These are phyloP conservation scores for Rhodofomes roseus DNA, from an alignment of 1,284 basidiomycete species.

Conservation along the genomic window DNA sequence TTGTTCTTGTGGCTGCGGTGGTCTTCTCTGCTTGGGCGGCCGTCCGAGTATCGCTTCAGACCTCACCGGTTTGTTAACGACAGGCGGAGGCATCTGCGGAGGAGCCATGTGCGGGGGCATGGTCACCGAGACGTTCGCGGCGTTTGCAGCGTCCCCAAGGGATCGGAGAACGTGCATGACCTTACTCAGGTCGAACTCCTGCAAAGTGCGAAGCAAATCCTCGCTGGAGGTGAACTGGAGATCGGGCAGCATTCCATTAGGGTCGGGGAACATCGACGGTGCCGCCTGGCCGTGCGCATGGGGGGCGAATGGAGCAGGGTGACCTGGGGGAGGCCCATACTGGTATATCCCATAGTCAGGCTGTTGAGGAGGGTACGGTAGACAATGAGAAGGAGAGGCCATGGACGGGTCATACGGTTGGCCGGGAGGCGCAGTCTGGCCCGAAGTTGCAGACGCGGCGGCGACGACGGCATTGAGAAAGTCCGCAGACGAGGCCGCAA, in stretches of 20 bases:
- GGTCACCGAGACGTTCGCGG: constrained; percentile 36
- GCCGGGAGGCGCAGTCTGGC: constrained; percentile 8
- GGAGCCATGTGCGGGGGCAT: constrained; percentile 25
- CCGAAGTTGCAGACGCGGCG: constrained; percentile 29
- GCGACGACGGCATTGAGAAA: constrained; percentile 45
- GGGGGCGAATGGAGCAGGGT: not conserved
- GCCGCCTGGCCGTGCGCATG: not conserved
- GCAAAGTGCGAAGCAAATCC: constrained; percentile 65
- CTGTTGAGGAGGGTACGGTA: constrained; percentile 6
- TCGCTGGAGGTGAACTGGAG: constrained; percentile 62
- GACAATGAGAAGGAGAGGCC: constrained; percentile 16
- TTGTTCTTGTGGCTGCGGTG: constrained; percentile 17
- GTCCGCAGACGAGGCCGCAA: constrained; percentile 36
- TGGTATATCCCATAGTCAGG: constrained; percentile 18
- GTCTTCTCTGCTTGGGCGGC: constrained; percentile 33
- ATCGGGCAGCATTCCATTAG: constrained; percentile 35
- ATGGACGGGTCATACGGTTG: constrained; percentile 17
- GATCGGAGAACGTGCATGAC: constrained; percentile 62
- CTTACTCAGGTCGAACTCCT: constrained; percentile 68
- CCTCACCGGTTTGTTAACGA: constrained; percentile 41
- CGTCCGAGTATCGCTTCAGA: constrained; percentile 34
- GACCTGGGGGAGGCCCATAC: constrained; percentile 22
- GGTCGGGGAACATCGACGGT: constrained; percentile 27
- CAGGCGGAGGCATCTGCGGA: constrained; percentile 20
- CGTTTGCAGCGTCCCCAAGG: constrained; percentile 52